These are phyloP conservation scores for Suhomyces prunicola DNA, from an alignment of 805 yeast species.

Conservation along the genomic window DNA sequence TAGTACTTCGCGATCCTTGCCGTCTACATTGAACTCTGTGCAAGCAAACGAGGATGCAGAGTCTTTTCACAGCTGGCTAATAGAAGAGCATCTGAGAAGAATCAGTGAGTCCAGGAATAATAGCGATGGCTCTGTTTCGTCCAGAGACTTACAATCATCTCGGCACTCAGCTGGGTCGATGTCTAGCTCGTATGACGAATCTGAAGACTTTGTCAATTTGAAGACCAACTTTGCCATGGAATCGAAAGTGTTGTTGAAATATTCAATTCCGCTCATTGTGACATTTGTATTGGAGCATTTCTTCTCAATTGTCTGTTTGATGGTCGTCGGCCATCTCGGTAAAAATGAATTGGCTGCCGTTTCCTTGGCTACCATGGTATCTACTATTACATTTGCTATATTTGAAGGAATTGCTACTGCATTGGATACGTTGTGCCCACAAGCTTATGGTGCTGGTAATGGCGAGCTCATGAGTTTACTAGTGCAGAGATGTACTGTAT, in stretches of 20 bases:
- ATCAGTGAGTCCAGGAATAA: conserved; percentile 19
- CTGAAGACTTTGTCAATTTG: conserved; percentile 32
- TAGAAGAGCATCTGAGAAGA: conserved; percentile 41
- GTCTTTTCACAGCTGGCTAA: conserved; percentile 42
- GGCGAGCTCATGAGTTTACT: conserved; percentile 33
- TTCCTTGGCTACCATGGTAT: conserved; percentile 43
- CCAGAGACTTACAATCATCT: conserved; percentile 4
- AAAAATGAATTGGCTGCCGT: conserved; percentile 45
- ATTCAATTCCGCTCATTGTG: conserved; percentile 38
- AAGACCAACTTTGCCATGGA: conserved; percentile 28
- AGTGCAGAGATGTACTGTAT: conserved; percentile 38
- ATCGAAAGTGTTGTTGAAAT: conserved; percentile 24
- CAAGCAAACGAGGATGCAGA: conserved; percentile 36
- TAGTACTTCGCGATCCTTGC: conserved; percentile 39
- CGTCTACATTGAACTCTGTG: conserved; percentile 37
- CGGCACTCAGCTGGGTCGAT: conserved; percentile 3
- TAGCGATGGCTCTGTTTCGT: conserved; percentile 2
- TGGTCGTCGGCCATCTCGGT: conserved; percentile 46
- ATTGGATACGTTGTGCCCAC: conserved; percentile 44
- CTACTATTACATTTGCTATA: conserved; percentile 43
- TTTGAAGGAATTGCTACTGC: conserved; percentile 48
- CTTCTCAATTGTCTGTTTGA: conserved; percentile 39
- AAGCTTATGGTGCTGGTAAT: conserved; percentile 44
- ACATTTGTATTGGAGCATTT: conserved; percentile 44
- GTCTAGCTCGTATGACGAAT: conserved; percentile 12